These are phyloP conservation scores for Pseudogymnoascus sp. DNA, from an alignment of 2,329 filamentous ascomycete species.

Conservation along the genomic window DNA sequence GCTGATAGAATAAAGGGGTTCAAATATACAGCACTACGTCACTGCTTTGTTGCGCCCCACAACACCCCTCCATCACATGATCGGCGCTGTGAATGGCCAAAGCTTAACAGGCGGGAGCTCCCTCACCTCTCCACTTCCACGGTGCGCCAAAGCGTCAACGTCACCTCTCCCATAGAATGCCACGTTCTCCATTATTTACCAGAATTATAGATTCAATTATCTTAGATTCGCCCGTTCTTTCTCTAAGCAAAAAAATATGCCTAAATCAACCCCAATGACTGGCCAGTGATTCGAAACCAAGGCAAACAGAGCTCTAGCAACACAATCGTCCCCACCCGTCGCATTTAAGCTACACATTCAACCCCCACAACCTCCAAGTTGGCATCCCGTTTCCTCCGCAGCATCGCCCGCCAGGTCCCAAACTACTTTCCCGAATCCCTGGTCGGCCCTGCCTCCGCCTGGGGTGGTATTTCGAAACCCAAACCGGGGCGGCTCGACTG, in stretches of 20 bases:
- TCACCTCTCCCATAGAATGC: neutral
- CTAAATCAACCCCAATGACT: neutral
- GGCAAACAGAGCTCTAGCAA: neutral
- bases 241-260: neutral
- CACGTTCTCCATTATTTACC: neutral
- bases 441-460: neutral
- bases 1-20: neutral
- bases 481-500: constrained; percentile 22
- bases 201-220: neutral
- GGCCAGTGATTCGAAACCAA: neutral
- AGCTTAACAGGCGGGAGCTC: neutral
- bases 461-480: neutral
- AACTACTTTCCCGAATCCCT: neutral
- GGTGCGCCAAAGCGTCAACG: neutral
- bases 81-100: neutral
- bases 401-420: neutral
- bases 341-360: neutral
- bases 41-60: neutral
- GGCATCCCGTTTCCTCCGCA: constrained; percentile 4
- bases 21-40: neutral
- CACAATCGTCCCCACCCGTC: neutral
- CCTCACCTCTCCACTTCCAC: neutral
- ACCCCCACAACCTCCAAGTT: constrained; percentile 3
- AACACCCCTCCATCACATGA: neutral
- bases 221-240: neutral